Percentiles rank a stretch among this genome's conserved stretches.
phyloP scores from a whole-genome alignment of 495 filamentous ascomycete genomes.

The Platismatia glauca region DNA sequence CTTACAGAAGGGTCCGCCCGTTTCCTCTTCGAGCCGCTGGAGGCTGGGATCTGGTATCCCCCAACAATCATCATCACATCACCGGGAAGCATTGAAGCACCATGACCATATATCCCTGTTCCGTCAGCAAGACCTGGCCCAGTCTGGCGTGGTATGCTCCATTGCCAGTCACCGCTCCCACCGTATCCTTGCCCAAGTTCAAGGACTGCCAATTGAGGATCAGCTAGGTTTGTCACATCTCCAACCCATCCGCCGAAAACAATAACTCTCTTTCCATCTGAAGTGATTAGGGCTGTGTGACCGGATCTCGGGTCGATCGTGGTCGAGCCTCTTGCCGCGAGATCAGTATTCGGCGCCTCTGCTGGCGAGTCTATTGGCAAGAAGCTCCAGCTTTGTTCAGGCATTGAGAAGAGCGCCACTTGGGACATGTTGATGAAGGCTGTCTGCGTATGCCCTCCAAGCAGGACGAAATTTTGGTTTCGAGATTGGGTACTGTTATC shows the following conservation, averaged over 20 bases:
- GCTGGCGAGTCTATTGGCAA: slow-evolving; percentile 48
- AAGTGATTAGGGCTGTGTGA: slow-evolving; percentile 70
- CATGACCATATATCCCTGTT: slow-evolving; percentile 74
- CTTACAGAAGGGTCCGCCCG: slow-evolving; percentile 32
- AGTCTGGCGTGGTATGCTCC: slow-evolving; percentile 50
- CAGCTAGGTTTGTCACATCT: slow-evolving; percentile 59
- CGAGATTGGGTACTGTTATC: slow-evolving; percentile 43
- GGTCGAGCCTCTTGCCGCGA: slow-evolving; percentile 34
- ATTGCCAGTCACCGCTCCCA: slow-evolving; percentile 60
- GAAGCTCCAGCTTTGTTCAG: slow-evolving; percentile 80
- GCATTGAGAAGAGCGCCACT: slow-evolving; percentile 76
- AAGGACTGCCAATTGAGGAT: slow-evolving; percentile 71
- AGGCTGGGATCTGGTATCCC: slow-evolving; percentile 58
- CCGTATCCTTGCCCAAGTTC: slow-evolving; percentile 62
- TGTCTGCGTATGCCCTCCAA: slow-evolving; percentile 74
- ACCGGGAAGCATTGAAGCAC: slow-evolving; percentile 71
- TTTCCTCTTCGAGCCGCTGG: slow-evolving; percentile 33
- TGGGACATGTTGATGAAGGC: slow-evolving; percentile 93
- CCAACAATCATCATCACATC: slow-evolving; percentile 85
- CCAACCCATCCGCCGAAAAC: slow-evolving; percentile 90
- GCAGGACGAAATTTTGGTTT: slow-evolving; percentile 66
- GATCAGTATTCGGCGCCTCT: slow-evolving; percentile 35
- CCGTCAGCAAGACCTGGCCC: slow-evolving; percentile 38
- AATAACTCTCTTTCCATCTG: slow-evolving; percentile 64
- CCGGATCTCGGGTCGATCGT: slow-evolving; percentile 71